These are phyloP conservation scores for Tieghemiomyces parasiticus DNA, from an alignment of 192 early-diverging fungal genomes.

Conservation along the genomic window DNA sequence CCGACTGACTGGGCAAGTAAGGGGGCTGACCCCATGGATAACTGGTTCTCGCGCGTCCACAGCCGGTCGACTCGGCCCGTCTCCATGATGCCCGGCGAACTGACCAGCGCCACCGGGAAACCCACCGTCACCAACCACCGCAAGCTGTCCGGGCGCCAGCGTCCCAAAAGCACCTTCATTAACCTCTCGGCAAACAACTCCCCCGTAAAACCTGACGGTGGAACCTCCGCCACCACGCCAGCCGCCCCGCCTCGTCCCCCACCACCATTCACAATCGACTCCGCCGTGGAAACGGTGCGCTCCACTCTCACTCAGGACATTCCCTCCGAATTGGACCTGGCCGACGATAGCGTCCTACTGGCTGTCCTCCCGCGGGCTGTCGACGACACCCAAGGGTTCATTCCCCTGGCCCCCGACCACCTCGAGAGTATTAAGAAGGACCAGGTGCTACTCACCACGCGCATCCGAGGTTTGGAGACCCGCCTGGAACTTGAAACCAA, in stretches of 20 bases:
- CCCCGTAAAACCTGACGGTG: too few species aligned
- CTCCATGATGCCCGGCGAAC: background rate
- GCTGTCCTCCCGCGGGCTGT: constrained; percentile 35
- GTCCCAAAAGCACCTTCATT: constrained; percentile 5
- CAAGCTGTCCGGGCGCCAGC: background rate
- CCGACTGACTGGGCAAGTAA: too few species aligned
- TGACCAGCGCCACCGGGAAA: background rate
- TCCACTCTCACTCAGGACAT: background rate
- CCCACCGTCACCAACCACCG: background rate
- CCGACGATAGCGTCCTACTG: constrained; percentile 28
- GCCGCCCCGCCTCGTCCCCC: too few species aligned
- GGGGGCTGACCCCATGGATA: constrained; percentile 4
- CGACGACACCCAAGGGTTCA: constrained; percentile 36
- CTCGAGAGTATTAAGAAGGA: constrained; percentile 41
- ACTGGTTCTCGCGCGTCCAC: constrained; percentile 6
- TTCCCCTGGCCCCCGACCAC: constrained; percentile 31
- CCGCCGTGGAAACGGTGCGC: too few species aligned
- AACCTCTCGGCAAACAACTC: constrained; percentile 6
- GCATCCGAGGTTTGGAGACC: constrained; percentile 26
- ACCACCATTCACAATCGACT: too few species aligned
- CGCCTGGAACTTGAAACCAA: constrained; percentile 37
- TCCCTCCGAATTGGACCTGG: constrained; percentile 18
- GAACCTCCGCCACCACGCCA: too few species aligned
- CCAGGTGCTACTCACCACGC: constrained; percentile 29
- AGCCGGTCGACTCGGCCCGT: constrained; percentile 1